Evolutionary conservation across 176 grass and related monocot genomes (phyloP).

Genomic region (Triticum dicoccoides): DNA sequence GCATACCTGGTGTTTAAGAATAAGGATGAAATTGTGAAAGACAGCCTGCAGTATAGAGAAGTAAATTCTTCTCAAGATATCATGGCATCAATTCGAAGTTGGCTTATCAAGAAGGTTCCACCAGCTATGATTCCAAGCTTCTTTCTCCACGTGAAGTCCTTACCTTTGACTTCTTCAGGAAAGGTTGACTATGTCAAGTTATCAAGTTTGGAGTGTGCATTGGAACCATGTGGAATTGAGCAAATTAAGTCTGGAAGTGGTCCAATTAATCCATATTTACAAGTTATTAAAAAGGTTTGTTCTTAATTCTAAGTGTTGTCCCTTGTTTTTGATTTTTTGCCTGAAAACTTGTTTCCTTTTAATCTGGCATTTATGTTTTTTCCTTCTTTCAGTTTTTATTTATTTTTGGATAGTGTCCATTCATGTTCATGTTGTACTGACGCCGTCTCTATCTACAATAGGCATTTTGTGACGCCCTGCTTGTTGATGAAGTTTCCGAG

Average conservation of each 20-base stretch:
- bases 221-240: conserved; percentile 21
- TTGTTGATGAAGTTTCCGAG: conserved; percentile 67
- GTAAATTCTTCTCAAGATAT: conserved; percentile 36
- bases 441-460: conserved; percentile 22
- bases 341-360: background rate
- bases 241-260: conserved; percentile 25
- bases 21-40: conserved; percentile 1
- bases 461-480: conserved; percentile 71
- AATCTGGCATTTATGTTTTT: background rate
- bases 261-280: conserved; percentile 41
- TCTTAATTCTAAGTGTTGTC: background rate
- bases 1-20: conserved; percentile 70
- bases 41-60: background rate
- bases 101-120: conserved; percentile 64
- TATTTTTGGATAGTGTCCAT: background rate
- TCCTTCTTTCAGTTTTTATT: background rate
- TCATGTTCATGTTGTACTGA: conserved; percentile 19
- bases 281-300: conserved; percentile 68
- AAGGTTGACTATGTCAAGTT: conserved; percentile 78
- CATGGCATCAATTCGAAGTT: conserved; percentile 58
- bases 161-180: conserved; percentile 71
- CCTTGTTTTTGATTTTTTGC: background rate
- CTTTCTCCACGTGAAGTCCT: conserved; percentile 49
- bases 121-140: conserved; percentile 67
- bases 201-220: conserved; percentile 38